Conservation (phyloP, 2,329 filamentous ascomycete species). For the Tothia fuscella region DNA sequence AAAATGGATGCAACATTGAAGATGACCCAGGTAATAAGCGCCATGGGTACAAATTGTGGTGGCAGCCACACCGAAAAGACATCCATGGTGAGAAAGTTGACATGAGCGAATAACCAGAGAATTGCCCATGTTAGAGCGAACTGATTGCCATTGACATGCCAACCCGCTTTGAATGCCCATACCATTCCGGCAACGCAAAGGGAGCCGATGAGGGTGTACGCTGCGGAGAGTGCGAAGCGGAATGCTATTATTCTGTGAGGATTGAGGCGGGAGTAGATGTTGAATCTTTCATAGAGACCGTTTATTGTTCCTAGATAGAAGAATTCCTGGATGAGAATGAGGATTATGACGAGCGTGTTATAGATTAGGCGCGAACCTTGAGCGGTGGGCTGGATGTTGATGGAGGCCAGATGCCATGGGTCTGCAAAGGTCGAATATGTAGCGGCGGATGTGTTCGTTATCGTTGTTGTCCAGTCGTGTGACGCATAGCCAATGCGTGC, state of each 20-base stretch:
- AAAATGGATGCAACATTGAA: constrained; percentile 32
- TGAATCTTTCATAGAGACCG: constrained; percentile 28
- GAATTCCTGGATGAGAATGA: constrained; percentile 37
- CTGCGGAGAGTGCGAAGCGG: constrained; percentile 23
- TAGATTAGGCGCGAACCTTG: constrained; percentile 33
- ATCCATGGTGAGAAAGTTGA: constrained; percentile 35
- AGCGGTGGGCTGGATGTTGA: constrained; percentile 30
- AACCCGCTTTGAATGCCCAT: constrained; percentile 32
- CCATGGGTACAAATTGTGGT: constrained; percentile 31
- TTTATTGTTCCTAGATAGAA: constrained; percentile 37
- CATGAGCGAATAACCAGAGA: constrained; percentile 17
- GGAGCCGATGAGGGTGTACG: constrained; percentile 30
- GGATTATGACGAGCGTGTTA: constrained; percentile 33
- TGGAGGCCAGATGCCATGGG: constrained; percentile 25
- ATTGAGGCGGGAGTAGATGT: constrained; percentile 22
- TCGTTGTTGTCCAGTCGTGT: constrained; percentile 20
- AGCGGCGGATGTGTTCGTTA: constrained; percentile 17
- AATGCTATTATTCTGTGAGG: constrained; percentile 20
- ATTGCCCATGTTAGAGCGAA: constrained; percentile 33
- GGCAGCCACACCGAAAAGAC: constrained; percentile 31
- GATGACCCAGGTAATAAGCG: constrained; percentile 33
- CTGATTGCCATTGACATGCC: constrained; percentile 29
- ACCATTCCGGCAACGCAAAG: constrained; percentile 30
- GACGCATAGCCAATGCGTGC: constrained; percentile 24
- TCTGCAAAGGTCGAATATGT: constrained; percentile 20